Conservation (phyloP, 1,139 yeast genomes). For the Chernovozyma sophiae-reginae region DNA sequence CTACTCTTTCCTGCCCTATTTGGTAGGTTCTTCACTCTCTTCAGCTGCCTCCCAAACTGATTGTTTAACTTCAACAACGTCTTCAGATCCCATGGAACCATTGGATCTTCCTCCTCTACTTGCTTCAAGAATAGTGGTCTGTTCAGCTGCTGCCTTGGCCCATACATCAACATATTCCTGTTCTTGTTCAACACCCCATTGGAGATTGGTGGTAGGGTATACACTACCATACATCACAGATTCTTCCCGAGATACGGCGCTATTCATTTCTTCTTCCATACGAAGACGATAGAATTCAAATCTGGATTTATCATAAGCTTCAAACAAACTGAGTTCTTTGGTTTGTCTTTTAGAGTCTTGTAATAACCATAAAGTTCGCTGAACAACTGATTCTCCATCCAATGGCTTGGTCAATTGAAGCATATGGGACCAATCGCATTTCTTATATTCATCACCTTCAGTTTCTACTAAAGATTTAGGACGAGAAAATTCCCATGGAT, state of each 20-base stretch:
- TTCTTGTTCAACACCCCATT: constrained; percentile 68
- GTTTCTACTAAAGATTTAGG: constrained; percentile 86
- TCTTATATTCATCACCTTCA: constrained; percentile 48
- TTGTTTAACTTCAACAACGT: constrained; percentile 15
- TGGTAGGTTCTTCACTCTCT: constrained; percentile 5
- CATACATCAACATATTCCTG: constrained; percentile 68
- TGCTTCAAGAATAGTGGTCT: constrained; percentile 48
- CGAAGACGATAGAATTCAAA: constrained; percentile 83
- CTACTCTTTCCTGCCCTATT: no score
- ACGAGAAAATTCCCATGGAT: constrained; percentile 97
- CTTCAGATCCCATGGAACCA: constrained; percentile 23
- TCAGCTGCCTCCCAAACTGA: constrained; percentile 29
- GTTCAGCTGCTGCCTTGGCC: constrained; percentile 64
- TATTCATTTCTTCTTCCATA: constrained; percentile 77
- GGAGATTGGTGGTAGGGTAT: constrained; percentile 57
- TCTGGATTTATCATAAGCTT: constrained; percentile 83
- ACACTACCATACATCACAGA: constrained; percentile 81
- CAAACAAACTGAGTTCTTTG: constrained; percentile 26
- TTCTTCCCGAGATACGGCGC: constrained; percentile 77
- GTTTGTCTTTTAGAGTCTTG: constrained; percentile 25
- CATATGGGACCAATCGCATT: constrained; percentile 74
- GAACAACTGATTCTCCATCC: constrained; percentile 93
- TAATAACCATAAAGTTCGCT: constrained; percentile 74
- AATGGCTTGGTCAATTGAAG: constrained; percentile 68
- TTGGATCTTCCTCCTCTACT: constrained; percentile 26